Evolutionary conservation across 2,329 filamentous ascomycete species (phyloP), one percentile per base, ranked within the genome.

Genomic region (Fusarium papillatum): DNA sequence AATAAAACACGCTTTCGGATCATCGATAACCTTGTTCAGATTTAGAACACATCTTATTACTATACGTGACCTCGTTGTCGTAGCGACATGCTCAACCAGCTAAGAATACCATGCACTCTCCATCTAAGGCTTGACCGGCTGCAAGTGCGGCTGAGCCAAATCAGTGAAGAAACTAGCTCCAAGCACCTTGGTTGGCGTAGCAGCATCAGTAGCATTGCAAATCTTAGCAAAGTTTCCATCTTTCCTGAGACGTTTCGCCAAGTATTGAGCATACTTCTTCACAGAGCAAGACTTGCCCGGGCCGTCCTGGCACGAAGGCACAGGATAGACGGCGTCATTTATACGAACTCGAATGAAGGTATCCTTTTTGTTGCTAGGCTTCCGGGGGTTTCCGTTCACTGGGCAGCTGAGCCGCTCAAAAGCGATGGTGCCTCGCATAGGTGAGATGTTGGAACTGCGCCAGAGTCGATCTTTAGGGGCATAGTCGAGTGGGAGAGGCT

Each of bases 351-450:
- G 88, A 50, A 93, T 80, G 70, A 88, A 91, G 19, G 83, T 86
- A 46, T 83, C 82, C 46, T 84, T 85, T 8, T 61, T 72, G 10
- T 48, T 50, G 17, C 66, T 69, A 1, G 38, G 29, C 43, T 48
- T 63, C 8, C 22, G 26, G 34, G 39, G 14, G n/a, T 41, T 22
- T 17, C 46, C 13, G 22, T 64, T 64, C 1, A 34, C 38, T 60
- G 22, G 68, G 77, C 92, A 93, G 73, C 85, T 90, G 70, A 94
- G 82, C 11, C 90, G 86, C 82, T 94, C 92, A 73, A 93, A 91
- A 0, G 90, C 88, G 31, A 94, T 87, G 2, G 91, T 93, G 3
- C 92, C 92, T 9, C 91, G 86, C 91, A 93, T 93, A 0, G 90
- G 88, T 1, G 89, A 87, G 61, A 91, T 90, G 62, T 88, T 86